Evolutionary conservation across 2,329 filamentous ascomycete species (phyloP).

Genomic region (Bipolaris victoriae): DNA sequence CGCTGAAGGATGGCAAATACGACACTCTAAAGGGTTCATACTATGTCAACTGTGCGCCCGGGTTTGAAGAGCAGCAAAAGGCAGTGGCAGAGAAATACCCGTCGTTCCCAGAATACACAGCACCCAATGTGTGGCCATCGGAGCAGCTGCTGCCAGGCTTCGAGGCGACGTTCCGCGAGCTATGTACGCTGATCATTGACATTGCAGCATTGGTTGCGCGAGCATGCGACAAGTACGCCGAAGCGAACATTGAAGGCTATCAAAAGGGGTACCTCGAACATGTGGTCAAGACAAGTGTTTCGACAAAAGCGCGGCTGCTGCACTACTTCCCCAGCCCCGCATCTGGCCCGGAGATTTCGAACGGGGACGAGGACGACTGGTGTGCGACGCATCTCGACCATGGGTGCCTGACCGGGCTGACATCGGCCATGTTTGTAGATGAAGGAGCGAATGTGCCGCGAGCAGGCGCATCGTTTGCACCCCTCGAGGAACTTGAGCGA

Average conservation of each 20-base stretch:
- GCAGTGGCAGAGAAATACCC: conserved; percentile 57
- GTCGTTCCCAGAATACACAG: conserved; percentile 85
- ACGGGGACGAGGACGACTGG: conserved; percentile 81
- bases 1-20: conserved; percentile 75
- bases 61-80: conserved; percentile 68
- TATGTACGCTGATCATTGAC: conserved; percentile 87
- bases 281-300: conserved; percentile 83
- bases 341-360: conserved; percentile 21
- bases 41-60: conserved; percentile 76
- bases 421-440: conserved; percentile 94
- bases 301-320: conserved; percentile 87
- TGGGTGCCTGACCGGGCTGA: conserved; percentile 91
- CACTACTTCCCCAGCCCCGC: conserved; percentile 79
- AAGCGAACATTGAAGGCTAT: conserved; percentile 78
- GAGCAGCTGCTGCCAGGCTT: conserved; percentile 76
- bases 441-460: conserved; percentile 60
- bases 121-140: conserved; percentile 86
- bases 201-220: conserved; percentile 84
- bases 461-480: conserved; percentile 46
- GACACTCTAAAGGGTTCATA: conserved; percentile 84
- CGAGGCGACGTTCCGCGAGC: conserved; percentile 70
- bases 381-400: conserved; percentile 91
- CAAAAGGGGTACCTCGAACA: conserved; percentile 79
- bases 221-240: conserved; percentile 88
- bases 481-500: conserved; percentile 71